Evolutionary conservation across 257 asterid genomes (phyloP).

Genomic region (Jasminum sambac): DNA sequence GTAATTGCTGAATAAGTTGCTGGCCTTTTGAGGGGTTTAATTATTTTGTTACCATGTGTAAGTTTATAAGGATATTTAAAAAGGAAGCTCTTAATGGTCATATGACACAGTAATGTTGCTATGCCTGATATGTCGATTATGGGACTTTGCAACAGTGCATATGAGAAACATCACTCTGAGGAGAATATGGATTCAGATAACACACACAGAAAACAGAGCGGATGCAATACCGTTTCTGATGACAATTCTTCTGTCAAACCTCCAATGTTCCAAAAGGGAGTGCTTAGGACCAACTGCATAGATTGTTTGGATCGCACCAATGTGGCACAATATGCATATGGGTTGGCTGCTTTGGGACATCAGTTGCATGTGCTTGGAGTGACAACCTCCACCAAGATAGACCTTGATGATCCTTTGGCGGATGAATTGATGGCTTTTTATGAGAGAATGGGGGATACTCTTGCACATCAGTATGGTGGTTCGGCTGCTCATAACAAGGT

Average conservation of each 20-base stretch:
- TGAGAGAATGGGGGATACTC: constrained; percentile 99
- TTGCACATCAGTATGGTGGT: constrained; percentile 98
- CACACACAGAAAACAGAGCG: constrained; percentile 43
- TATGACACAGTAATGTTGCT: constrained; percentile 48
- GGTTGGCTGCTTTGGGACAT: constrained; percentile 89
- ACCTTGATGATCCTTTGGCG: constrained; percentile 95
- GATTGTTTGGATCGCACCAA: constrained; percentile 99
- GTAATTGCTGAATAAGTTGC: neutral
- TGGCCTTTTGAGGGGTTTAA: neutral
- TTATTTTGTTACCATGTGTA: constrained; percentile 4
- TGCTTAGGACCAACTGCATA: constrained; percentile 95
- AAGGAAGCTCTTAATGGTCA: constrained; percentile 19
- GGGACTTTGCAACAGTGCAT: constrained; percentile 37
- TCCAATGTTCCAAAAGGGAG: constrained; percentile 75
- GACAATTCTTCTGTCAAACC: constrained; percentile 52
- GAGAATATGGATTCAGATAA: constrained; percentile 52
- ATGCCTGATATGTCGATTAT: constrained; percentile 42
- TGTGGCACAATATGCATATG: constrained; percentile 97
- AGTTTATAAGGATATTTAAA: constrained; percentile 8
- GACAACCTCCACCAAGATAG: constrained; percentile 61
- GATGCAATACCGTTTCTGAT: constrained; percentile 35
- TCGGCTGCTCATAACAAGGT: constrained; percentile 99
- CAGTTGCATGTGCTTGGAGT: constrained; percentile 78
- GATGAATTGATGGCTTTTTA: constrained; percentile 85
- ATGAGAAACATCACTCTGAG: constrained; percentile 47